Conservation (phyloP, 352 stramenopile species). For the Globisporangium heterothallicum region DNA sequence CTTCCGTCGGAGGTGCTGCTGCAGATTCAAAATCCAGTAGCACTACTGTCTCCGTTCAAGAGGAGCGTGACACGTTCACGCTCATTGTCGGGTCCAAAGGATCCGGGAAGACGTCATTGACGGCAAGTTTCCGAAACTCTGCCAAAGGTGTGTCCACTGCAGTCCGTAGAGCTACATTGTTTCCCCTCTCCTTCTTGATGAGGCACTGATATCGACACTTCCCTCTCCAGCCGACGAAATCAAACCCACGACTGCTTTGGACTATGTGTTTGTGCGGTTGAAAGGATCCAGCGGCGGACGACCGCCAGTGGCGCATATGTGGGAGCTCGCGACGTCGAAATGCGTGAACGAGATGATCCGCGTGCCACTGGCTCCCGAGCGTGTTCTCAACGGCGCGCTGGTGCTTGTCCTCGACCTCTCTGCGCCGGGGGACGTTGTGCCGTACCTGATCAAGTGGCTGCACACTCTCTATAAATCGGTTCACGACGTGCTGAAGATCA, state of each 20-base stretch:
- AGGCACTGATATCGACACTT: constrained; percentile 8
- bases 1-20: neutral
- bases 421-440: constrained; percentile 68
- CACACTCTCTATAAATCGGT: constrained; percentile 45
- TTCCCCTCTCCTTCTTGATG: neutral
- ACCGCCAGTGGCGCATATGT: constrained; percentile 82
- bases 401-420: constrained; percentile 86
- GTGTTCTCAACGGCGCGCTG: constrained; percentile 68
- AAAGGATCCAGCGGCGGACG: constrained; percentile 32
- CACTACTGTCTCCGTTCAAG: constrained; percentile 15
- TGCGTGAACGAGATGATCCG: constrained; percentile 81
- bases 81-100: constrained; percentile 60
- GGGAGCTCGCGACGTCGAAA: constrained; percentile 84
- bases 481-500: constrained; percentile 46
- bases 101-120: constrained; percentile 82
- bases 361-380: constrained; percentile 72
- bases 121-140: constrained; percentile 57
- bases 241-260: constrained; percentile 89
- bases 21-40: constrained; percentile 12
- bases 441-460: constrained; percentile 78
- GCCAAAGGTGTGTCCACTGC: constrained; percentile 26
- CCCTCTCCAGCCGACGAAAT: constrained; percentile 55
- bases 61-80: constrained; percentile 71
- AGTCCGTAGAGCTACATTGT: neutral
- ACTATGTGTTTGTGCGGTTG: constrained; percentile 86